These are phyloP conservation scores for Leishmania gerbilli DNA, from an alignment of 208 protist species.

Conservation along the genomic window DNA sequence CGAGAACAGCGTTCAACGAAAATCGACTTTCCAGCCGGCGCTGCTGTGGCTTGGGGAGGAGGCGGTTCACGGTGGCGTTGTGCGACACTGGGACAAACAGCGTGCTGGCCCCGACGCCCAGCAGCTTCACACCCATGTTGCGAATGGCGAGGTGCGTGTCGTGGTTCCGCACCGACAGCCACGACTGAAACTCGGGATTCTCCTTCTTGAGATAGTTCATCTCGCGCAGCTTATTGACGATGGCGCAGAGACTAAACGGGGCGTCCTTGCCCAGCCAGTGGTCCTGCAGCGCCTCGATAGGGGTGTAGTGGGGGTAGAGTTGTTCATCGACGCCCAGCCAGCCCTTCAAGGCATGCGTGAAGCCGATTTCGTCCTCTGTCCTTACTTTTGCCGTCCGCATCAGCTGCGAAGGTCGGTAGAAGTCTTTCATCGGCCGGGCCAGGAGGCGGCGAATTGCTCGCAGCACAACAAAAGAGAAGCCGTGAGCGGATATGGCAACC, in stretches of 20 bases:
- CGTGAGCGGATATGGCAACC: conserved; percentile 79
- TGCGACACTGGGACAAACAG: conserved; percentile 80
- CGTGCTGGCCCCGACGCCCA: conserved; percentile 82
- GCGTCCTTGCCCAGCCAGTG: conserved; percentile 91
- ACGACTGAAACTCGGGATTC: conserved; percentile 90
- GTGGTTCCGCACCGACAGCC: conserved; percentile 72
- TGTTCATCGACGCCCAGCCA: conserved; percentile 88
- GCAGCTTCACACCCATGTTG: conserved; percentile 82
- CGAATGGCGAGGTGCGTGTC: conserved; percentile 85
- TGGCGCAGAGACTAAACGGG: conserved; percentile 79
- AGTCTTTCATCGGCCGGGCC: conserved; percentile 78
- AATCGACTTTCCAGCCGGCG: conserved; percentile 71
- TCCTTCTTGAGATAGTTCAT: conserved; percentile 87
- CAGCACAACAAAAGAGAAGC: conserved; percentile 78
- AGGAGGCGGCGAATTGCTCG: conserved; percentile 71
- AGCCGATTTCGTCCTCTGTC: conserved; percentile 73
- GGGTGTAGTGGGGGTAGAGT: conserved; percentile 87
- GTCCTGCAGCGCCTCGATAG: conserved; percentile 88
- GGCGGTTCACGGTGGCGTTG: conserved; percentile 81
- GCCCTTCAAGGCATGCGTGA: conserved; percentile 81
- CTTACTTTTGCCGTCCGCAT: conserved; percentile 76
- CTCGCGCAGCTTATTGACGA: conserved; percentile 90
- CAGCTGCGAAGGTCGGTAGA: conserved; percentile 87
- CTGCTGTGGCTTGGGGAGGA: conserved; percentile 87
- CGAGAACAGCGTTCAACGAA: conserved; percentile 77